These are phyloP conservation scores for Elsinoe batatas DNA, from an alignment of 2,329 filamentous ascomycete species.

Conservation along the genomic window DNA sequence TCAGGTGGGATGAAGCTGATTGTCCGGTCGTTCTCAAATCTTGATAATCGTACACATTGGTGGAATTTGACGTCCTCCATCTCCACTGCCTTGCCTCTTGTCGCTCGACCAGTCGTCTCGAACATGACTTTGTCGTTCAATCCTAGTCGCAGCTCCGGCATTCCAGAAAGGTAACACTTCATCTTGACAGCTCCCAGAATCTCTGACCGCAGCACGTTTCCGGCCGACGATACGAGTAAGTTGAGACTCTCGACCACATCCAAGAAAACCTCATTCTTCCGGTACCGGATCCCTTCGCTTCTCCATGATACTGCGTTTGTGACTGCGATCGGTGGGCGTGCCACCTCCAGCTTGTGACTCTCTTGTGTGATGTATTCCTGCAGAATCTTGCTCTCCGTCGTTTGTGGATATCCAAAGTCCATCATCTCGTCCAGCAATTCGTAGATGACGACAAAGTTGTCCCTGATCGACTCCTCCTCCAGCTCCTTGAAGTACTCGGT, in stretches of 20 bases:
- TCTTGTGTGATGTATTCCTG: slow-evolving; percentile 97
- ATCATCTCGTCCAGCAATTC: slow-evolving; percentile 99
- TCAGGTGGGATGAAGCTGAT: slow-evolving; percentile 98
- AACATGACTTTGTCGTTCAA: slow-evolving; percentile 99
- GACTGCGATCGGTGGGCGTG: slow-evolving; percentile 90
- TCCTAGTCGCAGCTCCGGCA: slow-evolving; percentile 89
- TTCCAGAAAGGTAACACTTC: slow-evolving; percentile 98
- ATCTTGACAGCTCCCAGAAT: slow-evolving; percentile 97
- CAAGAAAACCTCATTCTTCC: slow-evolving; percentile 98
- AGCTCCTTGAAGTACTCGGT: slow-evolving; percentile 99
- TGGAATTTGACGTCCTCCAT: slow-evolving; percentile 99
- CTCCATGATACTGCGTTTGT: slow-evolving; percentile 98
- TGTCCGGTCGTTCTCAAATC: slow-evolving; percentile 96
- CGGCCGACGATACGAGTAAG: slow-evolving; percentile 83
- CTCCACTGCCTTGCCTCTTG: slow-evolving; percentile 91
- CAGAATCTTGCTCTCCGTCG: slow-evolving; percentile 94
- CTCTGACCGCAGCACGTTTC: slow-evolving; percentile 90
- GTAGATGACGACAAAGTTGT: slow-evolving; percentile 99
- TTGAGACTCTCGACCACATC: slow-evolving; percentile 96
- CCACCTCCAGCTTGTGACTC: slow-evolving; percentile 95
- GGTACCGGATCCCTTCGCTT: slow-evolving; percentile 93
- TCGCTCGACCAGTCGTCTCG: slow-evolving; percentile 89
- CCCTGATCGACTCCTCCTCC: slow-evolving; percentile 95
- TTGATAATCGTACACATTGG: slow-evolving; percentile 87
- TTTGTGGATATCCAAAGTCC: slow-evolving; percentile 99